These are phyloP conservation scores for Zopfia rhizophila DNA, from an alignment of 2,329 filamentous ascomycete genomes.

Conservation along the genomic window DNA sequence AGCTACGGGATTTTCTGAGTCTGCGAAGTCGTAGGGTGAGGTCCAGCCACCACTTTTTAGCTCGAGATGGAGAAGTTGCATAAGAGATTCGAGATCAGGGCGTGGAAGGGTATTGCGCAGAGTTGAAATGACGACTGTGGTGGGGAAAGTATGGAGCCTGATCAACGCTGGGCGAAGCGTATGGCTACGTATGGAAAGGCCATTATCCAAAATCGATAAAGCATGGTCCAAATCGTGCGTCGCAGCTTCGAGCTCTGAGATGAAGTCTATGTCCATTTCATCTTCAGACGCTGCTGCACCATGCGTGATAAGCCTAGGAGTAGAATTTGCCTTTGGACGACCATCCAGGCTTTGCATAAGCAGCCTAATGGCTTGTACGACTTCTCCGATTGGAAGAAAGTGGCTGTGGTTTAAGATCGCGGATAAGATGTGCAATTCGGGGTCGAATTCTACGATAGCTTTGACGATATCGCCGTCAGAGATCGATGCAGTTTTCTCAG, in stretches of 20 bases:
- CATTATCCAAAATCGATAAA: constrained; percentile 73
- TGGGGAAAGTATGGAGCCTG: constrained; percentile 74
- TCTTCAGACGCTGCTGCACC: constrained; percentile 33
- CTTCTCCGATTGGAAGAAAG: constrained; percentile 71
- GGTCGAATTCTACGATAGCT: constrained; percentile 72
- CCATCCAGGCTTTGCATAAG: constrained; percentile 75
- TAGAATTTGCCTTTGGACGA: constrained; percentile 35
- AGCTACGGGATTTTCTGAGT: constrained; percentile 50
- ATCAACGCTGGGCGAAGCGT: constrained; percentile 75
- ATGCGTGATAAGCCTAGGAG: constrained; percentile 54
- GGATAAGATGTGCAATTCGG: constrained; percentile 73
- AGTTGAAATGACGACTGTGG: constrained; percentile 67
- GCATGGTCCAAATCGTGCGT: constrained; percentile 72
- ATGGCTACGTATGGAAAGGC: constrained; percentile 70
- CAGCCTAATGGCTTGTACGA: constrained; percentile 72
- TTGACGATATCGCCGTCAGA: constrained; percentile 70
- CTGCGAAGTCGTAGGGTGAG: constrained; percentile 72
- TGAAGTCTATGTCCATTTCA: constrained; percentile 48
- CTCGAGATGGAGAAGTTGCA: constrained; percentile 77
- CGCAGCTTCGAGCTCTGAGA: constrained; percentile 51
- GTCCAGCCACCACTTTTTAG: constrained; percentile 81
- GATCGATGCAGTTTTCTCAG: constrained; percentile 58
- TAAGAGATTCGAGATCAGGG: constrained; percentile 75
- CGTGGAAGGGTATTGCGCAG: constrained; percentile 72
- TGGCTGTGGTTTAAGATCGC: constrained; percentile 71